phyloP scores from a whole-genome alignment of 306 rosid species.

The Myrica gale region DNA sequence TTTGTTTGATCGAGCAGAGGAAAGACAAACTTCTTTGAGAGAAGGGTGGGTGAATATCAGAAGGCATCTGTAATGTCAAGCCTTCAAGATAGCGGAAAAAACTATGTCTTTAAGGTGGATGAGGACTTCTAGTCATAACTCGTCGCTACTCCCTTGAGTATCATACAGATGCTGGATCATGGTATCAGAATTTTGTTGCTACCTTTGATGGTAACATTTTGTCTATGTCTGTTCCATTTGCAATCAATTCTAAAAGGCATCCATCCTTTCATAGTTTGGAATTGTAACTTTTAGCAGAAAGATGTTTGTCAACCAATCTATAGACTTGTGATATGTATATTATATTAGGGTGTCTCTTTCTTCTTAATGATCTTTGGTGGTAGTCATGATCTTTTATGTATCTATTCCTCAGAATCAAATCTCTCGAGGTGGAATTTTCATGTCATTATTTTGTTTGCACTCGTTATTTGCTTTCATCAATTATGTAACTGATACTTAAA shows the following conservation, averaged over 20 bases:
- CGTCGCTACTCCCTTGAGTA: constrained; percentile 17
- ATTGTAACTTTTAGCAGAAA: background rate
- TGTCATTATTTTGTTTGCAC: background rate
- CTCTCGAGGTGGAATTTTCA: background rate
- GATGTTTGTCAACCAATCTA: no score
- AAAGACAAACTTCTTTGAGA: constrained; percentile 88
- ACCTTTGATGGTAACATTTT: constrained; percentile 21
- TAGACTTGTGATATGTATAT: constrained; percentile 12
- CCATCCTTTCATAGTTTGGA: background rate
- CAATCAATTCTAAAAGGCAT: constrained; percentile 15
- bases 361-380: constrained; percentile 14
- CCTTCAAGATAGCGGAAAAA: constrained; percentile 71
- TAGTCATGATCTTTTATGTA: background rate
- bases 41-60: constrained; percentile 91
- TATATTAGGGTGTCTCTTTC: constrained; percentile 12
- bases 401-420: background rate
- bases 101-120: constrained; percentile 73
- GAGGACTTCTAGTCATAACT: constrained; percentile 60
- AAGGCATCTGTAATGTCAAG: constrained; percentile 90
- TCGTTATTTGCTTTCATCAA: background rate
- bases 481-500: background rate
- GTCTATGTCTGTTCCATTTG: constrained; percentile 9
- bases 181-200: constrained; percentile 27
- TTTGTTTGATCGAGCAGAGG: constrained; percentile 59
- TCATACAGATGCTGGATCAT: constrained; percentile 24